Evolutionary conservation across 148 eudicot genomes (phyloP).

Genomic region (Dysphania ambrosioides): DNA sequence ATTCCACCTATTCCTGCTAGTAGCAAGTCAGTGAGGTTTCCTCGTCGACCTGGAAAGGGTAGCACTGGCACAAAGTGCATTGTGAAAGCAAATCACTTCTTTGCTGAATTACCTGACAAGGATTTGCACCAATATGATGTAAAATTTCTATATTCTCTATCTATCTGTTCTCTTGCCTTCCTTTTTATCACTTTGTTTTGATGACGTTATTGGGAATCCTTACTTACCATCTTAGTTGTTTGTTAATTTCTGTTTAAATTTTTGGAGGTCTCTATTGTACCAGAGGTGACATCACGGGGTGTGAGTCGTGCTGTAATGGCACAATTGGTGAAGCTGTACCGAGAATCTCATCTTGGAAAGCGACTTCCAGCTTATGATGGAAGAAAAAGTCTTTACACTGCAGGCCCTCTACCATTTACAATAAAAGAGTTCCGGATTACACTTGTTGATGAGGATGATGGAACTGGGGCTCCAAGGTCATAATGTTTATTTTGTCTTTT

Average conservation of each 20-base stretch:
- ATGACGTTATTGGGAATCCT: neutral
- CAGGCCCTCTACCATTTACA: slow-evolving; percentile 76
- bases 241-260: neutral
- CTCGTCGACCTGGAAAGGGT: slow-evolving; percentile 92
- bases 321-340: slow-evolving; percentile 53
- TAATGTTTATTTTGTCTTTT: neutral
- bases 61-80: slow-evolving; percentile 55
- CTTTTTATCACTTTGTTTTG: neutral
- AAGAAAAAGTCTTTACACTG: slow-evolving; percentile 75
- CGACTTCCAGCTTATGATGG: slow-evolving; percentile 92
- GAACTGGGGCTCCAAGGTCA: slow-evolving; percentile 54
- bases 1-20: slow-evolving; percentile 65
- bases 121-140: slow-evolving; percentile 95
- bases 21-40: slow-evolving; percentile 79
- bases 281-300: slow-evolving; percentile 73
- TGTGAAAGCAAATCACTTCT: slow-evolving; percentile 94
- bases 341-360: slow-evolving; percentile 77
- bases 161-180: neutral
- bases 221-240: neutral
- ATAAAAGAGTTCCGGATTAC: slow-evolving; percentile 62
- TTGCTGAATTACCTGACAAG: slow-evolving; percentile 87
- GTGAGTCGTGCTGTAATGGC: slow-evolving; percentile 75
- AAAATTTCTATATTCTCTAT: slow-evolving; percentile 21
- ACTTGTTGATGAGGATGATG: slow-evolving; percentile 66
- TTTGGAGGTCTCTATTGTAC: slow-evolving; percentile 69